Evolutionary conservation across 208 protist genomes (phyloP), one percentile per base, ranked within the genome.

Genomic region (Acanthamoeba castellanii): DNA sequence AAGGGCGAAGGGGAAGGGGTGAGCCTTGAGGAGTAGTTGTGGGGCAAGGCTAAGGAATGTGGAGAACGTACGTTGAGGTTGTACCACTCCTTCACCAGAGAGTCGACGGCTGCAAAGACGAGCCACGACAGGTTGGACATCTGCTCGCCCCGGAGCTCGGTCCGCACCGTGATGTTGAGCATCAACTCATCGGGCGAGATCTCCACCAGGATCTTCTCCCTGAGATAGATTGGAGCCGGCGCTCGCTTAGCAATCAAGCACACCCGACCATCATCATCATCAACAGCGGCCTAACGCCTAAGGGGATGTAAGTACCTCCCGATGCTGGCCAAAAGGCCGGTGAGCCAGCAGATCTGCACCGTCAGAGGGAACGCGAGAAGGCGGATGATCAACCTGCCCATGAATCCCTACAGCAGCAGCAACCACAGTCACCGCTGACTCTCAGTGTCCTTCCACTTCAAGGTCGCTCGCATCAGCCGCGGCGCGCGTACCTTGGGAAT

Each of bases 111-210:
- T 1, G 88, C 55, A 13, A 93, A 93, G 0, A 93, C 61, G 45
- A 93, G 88, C 84, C 84, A 90, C 30, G 84, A 90, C 52, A 90
- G 50, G 20, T 90, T 61, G 37, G 84, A 90, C 59, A 90, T 70
- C 45, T 90, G 84, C 50, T 90, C 84, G 84, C 84, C 84, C 84
- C 14, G 1, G 42, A 90, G 84, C 59, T 68, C 52, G 11, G 84
- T 70, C 22, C 84, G 1, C 47, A 90, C 84, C 22, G 84, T 90
- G 50, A 90, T 68, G n/a, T 90, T 66, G 3, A 90, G 84, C 32
- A 25, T 27, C 32, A 70, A 6, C 16, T 47, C 57, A 16, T 57
- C 82, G 20, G 82, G 82, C 2, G 27, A 47, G 42, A 90, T 20
- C 57, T 52, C 37, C 27, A 82, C 22, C 37, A 82, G 74, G 32